Evolutionary conservation across 345 rosid species (phyloP), one percentile per base, ranked within the genome.

Genomic region (Ceriops zippeliana): DNA sequence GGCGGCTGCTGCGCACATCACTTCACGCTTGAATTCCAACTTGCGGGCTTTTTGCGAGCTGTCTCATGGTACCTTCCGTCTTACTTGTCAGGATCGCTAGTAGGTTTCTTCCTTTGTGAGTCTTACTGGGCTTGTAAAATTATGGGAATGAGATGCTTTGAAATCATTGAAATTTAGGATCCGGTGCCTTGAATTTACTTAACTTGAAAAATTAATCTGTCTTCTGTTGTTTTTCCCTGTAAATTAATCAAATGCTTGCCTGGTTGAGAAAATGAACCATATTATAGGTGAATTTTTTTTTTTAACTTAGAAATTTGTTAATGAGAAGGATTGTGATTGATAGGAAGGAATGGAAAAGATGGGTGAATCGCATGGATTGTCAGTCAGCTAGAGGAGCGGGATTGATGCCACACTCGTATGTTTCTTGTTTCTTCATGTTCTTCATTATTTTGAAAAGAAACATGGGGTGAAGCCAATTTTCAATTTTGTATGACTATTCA

Each of bases 31-130:
- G 63, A 84, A 85, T 65, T 80, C 87, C 73, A 87, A 84, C 16
- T 73, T 74, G 61, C 93, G 98, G 76, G 98, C 89, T 65, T 95
- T 86, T 74, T 85, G 96, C 77, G 93, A 91, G 82, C 87, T 95
- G 89, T 83, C 90, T 89, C 89, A 95, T 61, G 99, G 99, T 95
- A 95, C 91, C 96, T 88, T 90, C 89, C 56, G 78, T 77, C 87
- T 90, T 71, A 77, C 96, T 90, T 89, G 96, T 95, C 96, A 76
- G 83, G 99, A 91, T 90, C 96, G 99, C 96, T 95, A 95, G 70
- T 91, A 64, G 49, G 73, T 88, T 76, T 79, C 83, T 88, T 76
- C 78, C 83, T 89, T 89, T 87, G 99, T 89, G 96, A 89, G 88
- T 91, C 81, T 84, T 84, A 79, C 83, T 69, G 84, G 91, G 80